These are phyloP conservation scores for Larix sibirica DNA, from an alignment of 83 land plant species.

Conservation along the genomic window DNA sequence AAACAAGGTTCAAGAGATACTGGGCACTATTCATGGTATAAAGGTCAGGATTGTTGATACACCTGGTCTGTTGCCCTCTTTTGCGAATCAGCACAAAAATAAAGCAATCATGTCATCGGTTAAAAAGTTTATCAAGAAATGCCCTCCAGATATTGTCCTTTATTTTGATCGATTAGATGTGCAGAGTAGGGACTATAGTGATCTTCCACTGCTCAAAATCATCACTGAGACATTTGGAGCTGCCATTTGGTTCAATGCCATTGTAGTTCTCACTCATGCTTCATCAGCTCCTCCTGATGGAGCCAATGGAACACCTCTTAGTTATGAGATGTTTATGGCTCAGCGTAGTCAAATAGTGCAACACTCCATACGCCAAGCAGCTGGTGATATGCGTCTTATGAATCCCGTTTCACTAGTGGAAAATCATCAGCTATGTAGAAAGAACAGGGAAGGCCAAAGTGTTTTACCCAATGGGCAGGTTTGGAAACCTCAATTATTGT, in stretches of 20 bases:
- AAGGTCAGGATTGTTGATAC: slow-evolving; percentile 90
- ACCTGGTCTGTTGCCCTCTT: slow-evolving; percentile 71
- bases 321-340: slow-evolving; percentile 64
- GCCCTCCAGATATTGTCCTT: slow-evolving; percentile 90
- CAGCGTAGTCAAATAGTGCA: slow-evolving; percentile 62
- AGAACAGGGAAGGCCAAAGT: slow-evolving; percentile 48
- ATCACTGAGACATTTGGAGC: slow-evolving; percentile 62
- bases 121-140: slow-evolving; percentile 75
- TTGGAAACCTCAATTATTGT: slow-evolving; percentile 92
- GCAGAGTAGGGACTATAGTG: slow-evolving; percentile 62
- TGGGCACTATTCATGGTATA: slow-evolving; percentile 91
- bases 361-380: slow-evolving; percentile 62
- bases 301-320: slow-evolving; percentile 51
- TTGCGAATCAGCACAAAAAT: slow-evolving; percentile 72
- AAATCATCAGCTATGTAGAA: slow-evolving; percentile 52
- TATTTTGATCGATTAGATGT: slow-evolving; percentile 60
- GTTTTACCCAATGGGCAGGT: slow-evolving; percentile 96
- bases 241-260: slow-evolving; percentile 64
- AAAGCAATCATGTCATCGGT: slow-evolving; percentile 80
- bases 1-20: slow-evolving; percentile 79
- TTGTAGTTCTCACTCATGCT: slow-evolving; percentile 61
- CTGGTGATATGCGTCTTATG: slow-evolving; percentile 64
- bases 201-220: slow-evolving; percentile 55
- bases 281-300: slow-evolving; percentile 68
- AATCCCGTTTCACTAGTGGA: slow-evolving; percentile 64